These are phyloP conservation scores for Penicillium sp. DNA, from an alignment of 2,329 filamentous ascomycete species.

Conservation along the genomic window DNA sequence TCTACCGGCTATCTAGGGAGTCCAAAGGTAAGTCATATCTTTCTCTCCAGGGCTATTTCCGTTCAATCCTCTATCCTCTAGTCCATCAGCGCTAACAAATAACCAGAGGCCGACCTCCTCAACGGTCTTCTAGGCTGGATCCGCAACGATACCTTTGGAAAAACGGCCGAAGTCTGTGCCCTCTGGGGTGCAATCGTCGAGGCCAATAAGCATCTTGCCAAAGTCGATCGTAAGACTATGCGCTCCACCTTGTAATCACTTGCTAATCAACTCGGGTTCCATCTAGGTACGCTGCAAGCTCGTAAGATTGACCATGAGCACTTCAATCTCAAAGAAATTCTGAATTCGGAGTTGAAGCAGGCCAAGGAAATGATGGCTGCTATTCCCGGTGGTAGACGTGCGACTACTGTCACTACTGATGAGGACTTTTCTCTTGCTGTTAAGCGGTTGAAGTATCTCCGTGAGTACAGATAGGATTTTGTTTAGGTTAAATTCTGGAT, in stretches of 20 bases:
- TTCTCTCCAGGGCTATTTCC: too few species aligned
- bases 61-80: background rate
- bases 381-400: slow-evolving; percentile 2
- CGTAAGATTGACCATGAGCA: background rate
- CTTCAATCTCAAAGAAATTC: background rate
- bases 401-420: background rate
- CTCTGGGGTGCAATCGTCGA: slow-evolving; percentile 6
- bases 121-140: slow-evolving; percentile 4
- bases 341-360: slow-evolving; percentile 1
- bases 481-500: background rate
- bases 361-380: background rate
- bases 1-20: background rate
- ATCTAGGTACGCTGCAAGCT: background rate
- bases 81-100: background rate
- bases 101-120: background rate
- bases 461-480: background rate
- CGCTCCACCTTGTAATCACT: background rate
- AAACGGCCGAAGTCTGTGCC: slow-evolving; percentile 2
- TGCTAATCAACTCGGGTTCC: background rate
- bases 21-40: background rate
- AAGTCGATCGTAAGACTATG: slow-evolving; percentile 1
- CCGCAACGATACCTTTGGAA: slow-evolving; percentile 9
- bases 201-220: background rate
- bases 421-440: slow-evolving; percentile 3
- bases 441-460: slow-evolving; percentile 5